Evolutionary conservation across 2,329 filamentous ascomycete genomes (phyloP).

Genomic region (Ophidiomyces ophidiicola): DNA sequence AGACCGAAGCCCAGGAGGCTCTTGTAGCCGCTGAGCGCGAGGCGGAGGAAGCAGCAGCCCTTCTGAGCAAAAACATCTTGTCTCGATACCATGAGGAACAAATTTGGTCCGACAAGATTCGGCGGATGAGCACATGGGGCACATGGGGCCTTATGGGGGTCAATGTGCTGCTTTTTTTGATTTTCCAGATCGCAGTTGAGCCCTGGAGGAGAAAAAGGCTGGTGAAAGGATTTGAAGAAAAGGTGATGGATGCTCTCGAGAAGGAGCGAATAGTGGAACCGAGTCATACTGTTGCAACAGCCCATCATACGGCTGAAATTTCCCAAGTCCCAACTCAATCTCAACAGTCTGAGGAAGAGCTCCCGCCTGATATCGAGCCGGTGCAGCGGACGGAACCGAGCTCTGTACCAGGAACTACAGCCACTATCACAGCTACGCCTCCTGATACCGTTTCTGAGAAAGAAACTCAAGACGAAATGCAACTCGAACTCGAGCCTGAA

Average conservation of each 20-base stretch:
- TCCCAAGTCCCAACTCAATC: neutral
- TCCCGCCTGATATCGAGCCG: neutral
- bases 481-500: conserved; percentile 1
- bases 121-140: conserved; percentile 93
- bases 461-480: conserved; percentile 6
- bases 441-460: neutral
- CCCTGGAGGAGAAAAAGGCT: conserved; percentile 76
- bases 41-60: conserved; percentile 62
- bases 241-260: conserved; percentile 57
- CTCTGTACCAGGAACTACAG: conserved; percentile 6
- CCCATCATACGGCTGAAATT: conserved; percentile 6
- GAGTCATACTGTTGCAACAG: conserved; percentile 11
- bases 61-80: conserved; percentile 70
- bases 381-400: conserved; percentile 9
- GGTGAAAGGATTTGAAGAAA: conserved; percentile 69
- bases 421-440: conserved; percentile 5
- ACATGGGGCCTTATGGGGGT: conserved; percentile 97
- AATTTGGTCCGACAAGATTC: conserved; percentile 96
- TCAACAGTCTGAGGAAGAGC: neutral
- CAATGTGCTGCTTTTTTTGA: conserved; percentile 78
- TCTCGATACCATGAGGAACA: conserved; percentile 96
- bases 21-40: conserved; percentile 65
- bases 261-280: conserved; percentile 42
- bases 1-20: conserved; percentile 57
- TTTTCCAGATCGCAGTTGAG: conserved; percentile 80